Base-by-base conservation (phyloP, 345 rosid genomes). In the Draba incana region DNA sequence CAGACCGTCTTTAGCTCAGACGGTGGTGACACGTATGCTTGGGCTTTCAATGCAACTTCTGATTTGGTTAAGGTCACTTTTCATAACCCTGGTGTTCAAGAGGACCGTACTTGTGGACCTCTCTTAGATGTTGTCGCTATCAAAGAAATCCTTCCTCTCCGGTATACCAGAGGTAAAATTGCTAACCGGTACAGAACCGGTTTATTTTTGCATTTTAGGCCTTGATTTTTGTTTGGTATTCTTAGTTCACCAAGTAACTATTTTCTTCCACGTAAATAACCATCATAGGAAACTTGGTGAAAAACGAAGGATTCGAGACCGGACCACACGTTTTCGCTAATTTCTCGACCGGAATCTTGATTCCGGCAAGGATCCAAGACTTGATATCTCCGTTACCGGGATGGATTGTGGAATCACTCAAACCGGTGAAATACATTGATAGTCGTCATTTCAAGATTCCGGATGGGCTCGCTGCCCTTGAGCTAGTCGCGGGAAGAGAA, bases 351-450 rank as follows among this genome's bases (percentile, higher is more conserved):
- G 98, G 97, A 6, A 80, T 89, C 55, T 83, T 92, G 56, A 74
- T 89, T 38, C 98, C 92, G n/a, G 74, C 97, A 0, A 80, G 52
- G 55, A 62, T 62, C 7, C 62, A 47, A 33, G 91, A 88, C 76
- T 10, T 35, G 0, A 81, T 84, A 49, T 92, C 98, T 4, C 96
- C 98, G 0, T 87, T 92, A 23, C 97, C 90, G 0, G 96, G 96
- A 0, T 92, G 97, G 98, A 90, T 92, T 55, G 42, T 92, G 4
- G 98, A 90, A 61, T 92, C 98, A 5, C 79, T 90, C 8, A 88
- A 85, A 64, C 92, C 97, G 0, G 88, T 92, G 10, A 92, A 90
- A 62, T 86, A 79, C 79, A 74, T 88, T 1, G 90, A 88, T 75
- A 57, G 14, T 1, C 82, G 79, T 24, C 98, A 92, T 54, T 92